Conservation (phyloP, 306 rosid genomes). For the Alnus rubra region DNA sequence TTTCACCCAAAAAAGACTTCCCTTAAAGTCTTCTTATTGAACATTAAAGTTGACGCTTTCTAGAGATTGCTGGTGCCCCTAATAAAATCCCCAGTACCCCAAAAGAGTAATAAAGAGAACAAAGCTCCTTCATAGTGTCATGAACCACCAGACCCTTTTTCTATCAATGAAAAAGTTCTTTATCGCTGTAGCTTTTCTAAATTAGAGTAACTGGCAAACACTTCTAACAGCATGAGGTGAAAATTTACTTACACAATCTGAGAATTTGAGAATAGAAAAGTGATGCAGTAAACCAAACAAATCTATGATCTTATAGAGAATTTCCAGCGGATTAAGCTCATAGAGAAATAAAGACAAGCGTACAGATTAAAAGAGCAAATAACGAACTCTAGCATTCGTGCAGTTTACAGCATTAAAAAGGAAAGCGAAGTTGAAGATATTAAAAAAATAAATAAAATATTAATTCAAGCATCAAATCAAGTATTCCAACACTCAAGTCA, state of each 20-base stretch:
- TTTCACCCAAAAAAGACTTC: not conserved
- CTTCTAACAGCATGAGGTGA: not conserved
- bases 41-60: not conserved
- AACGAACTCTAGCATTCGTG: too few relatives aligned
- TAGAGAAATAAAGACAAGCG: too few relatives aligned
- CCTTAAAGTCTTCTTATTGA: not conserved
- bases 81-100: not conserved
- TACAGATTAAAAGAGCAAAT: too few relatives aligned
- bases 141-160: not conserved
- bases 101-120: not conserved
- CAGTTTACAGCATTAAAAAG: not conserved
- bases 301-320: not conserved
- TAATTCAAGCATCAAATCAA: not conserved
- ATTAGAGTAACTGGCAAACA: not conserved
- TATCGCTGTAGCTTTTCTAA: not conserved
- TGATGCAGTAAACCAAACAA: not conserved
- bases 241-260: not conserved
- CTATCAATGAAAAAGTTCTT: not conserved
- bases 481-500: not conserved
- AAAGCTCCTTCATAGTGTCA: not conserved
- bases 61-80: not conserved
- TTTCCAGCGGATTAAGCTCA: too few relatives aligned
- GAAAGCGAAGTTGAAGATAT: not conserved
- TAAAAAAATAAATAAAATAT: not conserved
- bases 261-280: too few relatives aligned